These are phyloP conservation scores for Salpingoeca rosetta DNA, from an alignment of 78 protist species.

Conservation along the genomic window DNA sequence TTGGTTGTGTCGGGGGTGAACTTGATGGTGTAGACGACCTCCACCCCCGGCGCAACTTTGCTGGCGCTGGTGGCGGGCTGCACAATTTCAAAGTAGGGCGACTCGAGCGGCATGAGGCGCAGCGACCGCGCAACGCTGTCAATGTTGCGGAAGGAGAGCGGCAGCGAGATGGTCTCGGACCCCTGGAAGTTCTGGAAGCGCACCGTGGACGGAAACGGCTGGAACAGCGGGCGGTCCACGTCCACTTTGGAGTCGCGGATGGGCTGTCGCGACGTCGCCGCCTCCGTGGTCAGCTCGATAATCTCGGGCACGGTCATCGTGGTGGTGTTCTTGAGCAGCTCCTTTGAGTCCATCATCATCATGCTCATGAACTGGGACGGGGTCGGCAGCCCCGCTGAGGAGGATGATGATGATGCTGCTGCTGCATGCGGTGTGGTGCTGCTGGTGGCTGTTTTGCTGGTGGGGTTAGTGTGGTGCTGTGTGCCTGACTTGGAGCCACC, in stretches of 20 bases:
- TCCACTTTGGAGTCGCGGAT: slow-evolving; percentile 1
- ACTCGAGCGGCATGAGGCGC: slow-evolving; percentile 21
- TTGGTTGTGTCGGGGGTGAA: slow-evolving; percentile 26
- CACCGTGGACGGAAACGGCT: slow-evolving; percentile 42
- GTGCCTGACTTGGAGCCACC: no score
- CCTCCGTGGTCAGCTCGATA: not conserved
- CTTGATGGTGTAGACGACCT: slow-evolving; percentile 6
- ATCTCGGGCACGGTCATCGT: not conserved
- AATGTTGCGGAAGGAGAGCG: slow-evolving; percentile 28
- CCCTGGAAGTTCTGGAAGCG: slow-evolving; percentile 28
- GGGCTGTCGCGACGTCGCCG: not conserved
- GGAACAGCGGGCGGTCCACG: slow-evolving; percentile 42
- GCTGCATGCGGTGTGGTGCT: not conserved
- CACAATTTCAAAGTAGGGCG: slow-evolving; percentile 20
- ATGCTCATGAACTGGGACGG: not conserved
- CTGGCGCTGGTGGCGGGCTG: not conserved
- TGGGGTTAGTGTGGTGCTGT: no score
- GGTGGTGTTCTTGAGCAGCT: not conserved
- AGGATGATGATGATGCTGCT: not conserved
- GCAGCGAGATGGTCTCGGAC: not conserved
- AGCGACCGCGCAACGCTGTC: slow-evolving; percentile 36
- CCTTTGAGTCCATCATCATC: not conserved
- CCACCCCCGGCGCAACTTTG: slow-evolving; percentile 59
- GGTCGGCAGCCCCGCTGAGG: not conserved
- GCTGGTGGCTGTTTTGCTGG: no score